Conservation (phyloP, 768 basidiomycete genomes). For the Lentinula guzmanii region DNA sequence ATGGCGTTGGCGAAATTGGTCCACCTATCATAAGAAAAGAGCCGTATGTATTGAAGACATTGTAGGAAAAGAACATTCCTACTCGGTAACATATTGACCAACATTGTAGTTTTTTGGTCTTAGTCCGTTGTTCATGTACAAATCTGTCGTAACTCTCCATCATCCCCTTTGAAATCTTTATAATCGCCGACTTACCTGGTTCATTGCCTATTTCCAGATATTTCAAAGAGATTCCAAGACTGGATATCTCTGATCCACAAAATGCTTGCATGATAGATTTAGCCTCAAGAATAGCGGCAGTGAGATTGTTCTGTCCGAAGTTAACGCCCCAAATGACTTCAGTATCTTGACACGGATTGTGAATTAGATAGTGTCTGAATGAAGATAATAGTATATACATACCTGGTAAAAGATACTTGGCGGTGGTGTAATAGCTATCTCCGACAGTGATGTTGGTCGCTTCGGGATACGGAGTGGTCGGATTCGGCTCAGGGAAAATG, state of each 20-base stretch:
- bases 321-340: conserved; percentile 44
- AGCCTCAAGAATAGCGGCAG: conserved; percentile 25
- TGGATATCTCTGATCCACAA: conserved; percentile 17
- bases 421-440: conserved; percentile 32
- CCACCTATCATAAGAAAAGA: conserved; percentile 20
- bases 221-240: conserved; percentile 24
- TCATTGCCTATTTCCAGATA: conserved; percentile 37
- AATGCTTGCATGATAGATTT: conserved; percentile 28
- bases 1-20: conserved; percentile 26
- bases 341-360: conserved; percentile 21
- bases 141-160: conserved; percentile 15
- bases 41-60: not conserved
- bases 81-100: conserved; percentile 23
- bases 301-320: conserved; percentile 28
- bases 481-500: conserved; percentile 28
- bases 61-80: conserved; percentile 3
- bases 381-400: not conserved
- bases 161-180: too few species aligned
- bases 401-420: conserved; percentile 31
- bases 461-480: conserved; percentile 39
- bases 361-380: not conserved
- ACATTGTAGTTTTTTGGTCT: conserved; percentile 21
- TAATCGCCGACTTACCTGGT: not conserved
- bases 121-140: conserved; percentile 22
- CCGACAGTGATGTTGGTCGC: conserved; percentile 37